Evolutionary conservation across 2,329 filamentous ascomycete species (phyloP).

Genomic region (Microsporum audouinii): DNA sequence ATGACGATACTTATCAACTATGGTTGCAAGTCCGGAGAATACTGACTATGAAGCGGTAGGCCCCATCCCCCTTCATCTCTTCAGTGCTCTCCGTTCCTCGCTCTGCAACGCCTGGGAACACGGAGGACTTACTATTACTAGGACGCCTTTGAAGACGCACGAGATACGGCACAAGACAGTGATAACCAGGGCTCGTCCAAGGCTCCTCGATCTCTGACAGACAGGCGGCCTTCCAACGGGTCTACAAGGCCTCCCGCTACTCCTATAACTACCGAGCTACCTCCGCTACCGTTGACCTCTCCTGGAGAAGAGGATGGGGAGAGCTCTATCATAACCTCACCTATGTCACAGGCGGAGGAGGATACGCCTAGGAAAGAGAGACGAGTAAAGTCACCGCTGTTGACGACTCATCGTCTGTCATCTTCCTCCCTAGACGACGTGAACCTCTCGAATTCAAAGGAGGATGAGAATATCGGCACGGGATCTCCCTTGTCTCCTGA

Average conservation of each 20-base stretch:
- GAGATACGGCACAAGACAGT: constrained; percentile 40
- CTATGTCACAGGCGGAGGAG: constrained; percentile 23
- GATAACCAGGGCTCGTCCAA: constrained; percentile 24
- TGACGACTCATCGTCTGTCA: constrained; percentile 45
- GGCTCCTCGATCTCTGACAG: constrained; percentile 51
- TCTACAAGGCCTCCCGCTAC: constrained; percentile 28
- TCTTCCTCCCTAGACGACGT: constrained; percentile 53
- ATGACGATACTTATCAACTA: constrained; percentile 16
- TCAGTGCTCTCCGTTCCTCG: background rate
- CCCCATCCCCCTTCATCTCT: background rate
- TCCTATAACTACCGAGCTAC: constrained; percentile 26
- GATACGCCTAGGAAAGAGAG: constrained; percentile 27
- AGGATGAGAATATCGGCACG: constrained; percentile 23
- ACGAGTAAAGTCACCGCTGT: constrained; percentile 40
- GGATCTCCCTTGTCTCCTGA: constrained; percentile 6
- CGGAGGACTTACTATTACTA: constrained; percentile 24
- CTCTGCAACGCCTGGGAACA: background rate
- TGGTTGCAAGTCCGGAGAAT: constrained; percentile 31
- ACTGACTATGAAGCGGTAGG: constrained; percentile 35
- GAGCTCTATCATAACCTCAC: constrained; percentile 20
- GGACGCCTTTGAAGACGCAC: constrained; percentile 77
- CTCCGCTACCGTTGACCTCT: constrained; percentile 18
- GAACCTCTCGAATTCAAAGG: constrained; percentile 51
- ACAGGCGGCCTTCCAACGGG: constrained; percentile 32
- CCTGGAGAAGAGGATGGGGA: constrained; percentile 14